phyloP scores from a whole-genome alignment of 352 stramenopile species.

The Globisporangium camurandrum region DNA sequence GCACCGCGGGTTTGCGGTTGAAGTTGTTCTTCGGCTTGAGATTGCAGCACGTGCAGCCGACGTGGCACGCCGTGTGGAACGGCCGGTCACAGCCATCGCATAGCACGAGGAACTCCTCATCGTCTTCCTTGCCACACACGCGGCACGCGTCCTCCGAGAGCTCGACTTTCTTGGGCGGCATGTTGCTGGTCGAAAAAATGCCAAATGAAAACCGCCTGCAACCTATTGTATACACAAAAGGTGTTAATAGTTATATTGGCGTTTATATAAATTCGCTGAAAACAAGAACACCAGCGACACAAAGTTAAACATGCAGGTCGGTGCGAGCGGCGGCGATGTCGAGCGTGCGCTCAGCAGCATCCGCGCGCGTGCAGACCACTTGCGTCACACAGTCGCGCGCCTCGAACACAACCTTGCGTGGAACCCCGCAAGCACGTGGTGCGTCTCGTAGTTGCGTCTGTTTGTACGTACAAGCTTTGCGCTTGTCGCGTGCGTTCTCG shows the following conservation, averaged over 20 bases:
- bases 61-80: slow-evolving; percentile 69
- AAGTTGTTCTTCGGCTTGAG: slow-evolving; percentile 75
- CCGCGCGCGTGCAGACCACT: slow-evolving; percentile 66
- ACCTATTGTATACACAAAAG: no score
- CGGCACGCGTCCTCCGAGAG: slow-evolving; percentile 70
- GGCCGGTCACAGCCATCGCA: slow-evolving; percentile 73
- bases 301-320: slow-evolving; percentile 22
- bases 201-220: no score
- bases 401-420: slow-evolving; percentile 76
- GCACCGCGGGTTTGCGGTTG: slow-evolving; percentile 61
- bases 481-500: neutral
- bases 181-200: no score
- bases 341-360: slow-evolving; percentile 77
- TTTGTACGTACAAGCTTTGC: neutral
- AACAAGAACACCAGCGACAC: neutral
- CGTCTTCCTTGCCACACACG: slow-evolving; percentile 67
- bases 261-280: no score
- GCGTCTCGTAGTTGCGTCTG: neutral
- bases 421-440: slow-evolving; percentile 78
- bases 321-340: slow-evolving; percentile 44
- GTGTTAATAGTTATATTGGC: no score
- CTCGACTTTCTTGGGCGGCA: slow-evolving; percentile 11
- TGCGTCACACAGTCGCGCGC: slow-evolving; percentile 66
- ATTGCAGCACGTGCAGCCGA: slow-evolving; percentile 71
- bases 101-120: slow-evolving; percentile 73